Evolutionary conservation across 306 rosid species (phyloP).

Genomic region (Casuarina cunninghamiana): DNA sequence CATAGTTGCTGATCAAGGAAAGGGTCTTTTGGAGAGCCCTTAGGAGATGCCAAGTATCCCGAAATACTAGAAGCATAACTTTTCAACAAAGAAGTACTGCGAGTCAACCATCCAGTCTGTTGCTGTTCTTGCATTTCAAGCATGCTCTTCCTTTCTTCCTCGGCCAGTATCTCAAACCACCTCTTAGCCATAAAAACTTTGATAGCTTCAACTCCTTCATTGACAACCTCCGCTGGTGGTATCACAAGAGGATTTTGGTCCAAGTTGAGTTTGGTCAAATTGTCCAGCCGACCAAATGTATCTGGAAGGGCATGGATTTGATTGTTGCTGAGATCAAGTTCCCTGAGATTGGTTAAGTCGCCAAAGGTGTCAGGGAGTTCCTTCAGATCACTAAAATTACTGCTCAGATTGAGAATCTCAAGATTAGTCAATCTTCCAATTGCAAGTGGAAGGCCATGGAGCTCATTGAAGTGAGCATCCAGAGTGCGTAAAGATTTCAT

Average conservation of each 20-base stretch:
- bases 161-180: slow-evolving; percentile 69
- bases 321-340: slow-evolving; percentile 91
- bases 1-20: slow-evolving; percentile 84
- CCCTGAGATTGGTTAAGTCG: slow-evolving; percentile 76
- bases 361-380: slow-evolving; percentile 88
- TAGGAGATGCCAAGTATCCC: slow-evolving; percentile 63
- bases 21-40: slow-evolving; percentile 50
- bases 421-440: slow-evolving; percentile 70
- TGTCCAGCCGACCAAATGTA: slow-evolving; percentile 86
- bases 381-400: slow-evolving; percentile 75
- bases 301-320: slow-evolving; percentile 86
- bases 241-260: slow-evolving; percentile 80
- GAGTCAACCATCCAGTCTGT: slow-evolving; percentile 69
- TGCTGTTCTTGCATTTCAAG: slow-evolving; percentile 50
- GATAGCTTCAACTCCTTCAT: slow-evolving; percentile 69
- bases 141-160: slow-evolving; percentile 71
- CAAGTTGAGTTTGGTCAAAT: slow-evolving; percentile 74
- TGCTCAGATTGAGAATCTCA: slow-evolving; percentile 65
- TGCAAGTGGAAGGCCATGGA: slow-evolving; percentile 76
- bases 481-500: slow-evolving; percentile 70
- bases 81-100: slow-evolving; percentile 91
- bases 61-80: slow-evolving; percentile 46
- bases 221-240: slow-evolving; percentile 75
- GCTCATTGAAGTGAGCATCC: slow-evolving; percentile 95
- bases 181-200: slow-evolving; percentile 77